Base-by-base conservation (phyloP, 164 flowering plant genomes). In the Magnolia sinica region DNA sequence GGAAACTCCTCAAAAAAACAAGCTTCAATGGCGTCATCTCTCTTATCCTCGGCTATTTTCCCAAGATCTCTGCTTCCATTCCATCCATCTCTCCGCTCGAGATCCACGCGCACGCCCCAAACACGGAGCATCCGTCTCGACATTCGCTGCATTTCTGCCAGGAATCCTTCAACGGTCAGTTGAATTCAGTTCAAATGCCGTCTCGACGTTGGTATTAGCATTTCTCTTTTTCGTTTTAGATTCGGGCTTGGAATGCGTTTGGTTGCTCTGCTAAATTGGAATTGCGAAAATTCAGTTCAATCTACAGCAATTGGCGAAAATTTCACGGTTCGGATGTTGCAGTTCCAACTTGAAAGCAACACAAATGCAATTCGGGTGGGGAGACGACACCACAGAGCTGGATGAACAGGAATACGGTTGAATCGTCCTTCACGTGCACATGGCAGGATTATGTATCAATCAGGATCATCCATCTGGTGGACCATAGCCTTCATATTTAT, bases 11-110 rank as follows among this genome's bases (percentile, higher is more conserved):
- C 73, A 27, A 27, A 71, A 37, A 74, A 70, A 70, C 68, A 64
- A 78, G 73, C 14, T 64, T 65, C 76, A 64, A 89, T 89, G 92
- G 92, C 92, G 70, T 74, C 81, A 63, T 71, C 79, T n/a, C 1
- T 70, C 49, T 70, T 86, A 64, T 79, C 89, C 65, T 79, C 89
- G n/a, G 61, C 84, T 78, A 65, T 68, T 49, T n/a, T 79, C 63
- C 27, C 76, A 75, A 71, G 74, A 64, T 8, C 19, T 74, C 73
- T 66, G 20, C 73, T 74, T 52, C 68, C 74, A 50, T 80, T 61
- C 64, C 79, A 50, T 70, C 19, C 16, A 8, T 77, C 51, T 27
- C 50, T 76, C 64, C 80, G 71, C 67, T 55, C 71, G 63, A 70
- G 61, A 13, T 71, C 37, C 23, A 71, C 19, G 18, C 58, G 71